Evolutionary conservation across 148 eudicot genomes (phyloP), one percentile per base, ranked within the genome.

Genomic region (Amaranthus cruentus): DNA sequence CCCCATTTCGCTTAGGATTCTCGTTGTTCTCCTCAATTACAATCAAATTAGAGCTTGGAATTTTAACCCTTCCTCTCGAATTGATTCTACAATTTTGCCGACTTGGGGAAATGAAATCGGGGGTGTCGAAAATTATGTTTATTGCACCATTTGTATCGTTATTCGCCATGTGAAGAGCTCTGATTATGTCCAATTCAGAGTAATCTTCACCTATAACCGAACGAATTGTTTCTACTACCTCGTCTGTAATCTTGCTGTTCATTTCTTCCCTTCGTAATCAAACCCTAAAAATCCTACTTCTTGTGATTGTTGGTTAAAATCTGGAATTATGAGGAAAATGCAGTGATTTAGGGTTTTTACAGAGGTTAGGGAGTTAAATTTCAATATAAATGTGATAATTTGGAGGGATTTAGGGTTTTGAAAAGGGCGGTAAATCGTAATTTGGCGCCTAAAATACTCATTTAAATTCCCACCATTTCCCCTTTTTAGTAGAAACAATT

Each of bases 111-210:
- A 75, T 81, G 71, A 86, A 84, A 57, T 71, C 90, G 47, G 97
- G 99, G 77, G 94, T 85, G 73, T 95, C 97, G 61, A 91, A 84
- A 13, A 95, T 86, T 21, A 95, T 90, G 86, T 95, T 95, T 56
- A 95, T 90, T 47, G 99, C 99, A n/a, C 88, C 93, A 4, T 96
- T 88, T 28, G 83, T 85, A 10, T 95, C 92, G 66, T 92, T 84
- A 7, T 91, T 91, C 14, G 99, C 88, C 99, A 95, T 78, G 80
- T 95, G 99, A 67, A 95, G 94, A 15, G 99, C 93, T 79, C 99
- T 85, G 65, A 91, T 88, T 38, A 95, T 81, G 78, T 91, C 97
- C 99, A 95, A 91, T 61, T 91, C 88, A 46, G 97, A 74, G 82
- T 81, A 87, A 10, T 88, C 93, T n/a, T 57, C 56, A 54, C 98